Base-by-base conservation (phyloP, 805 yeast species). In the Ogataea chonburiensis region DNA sequence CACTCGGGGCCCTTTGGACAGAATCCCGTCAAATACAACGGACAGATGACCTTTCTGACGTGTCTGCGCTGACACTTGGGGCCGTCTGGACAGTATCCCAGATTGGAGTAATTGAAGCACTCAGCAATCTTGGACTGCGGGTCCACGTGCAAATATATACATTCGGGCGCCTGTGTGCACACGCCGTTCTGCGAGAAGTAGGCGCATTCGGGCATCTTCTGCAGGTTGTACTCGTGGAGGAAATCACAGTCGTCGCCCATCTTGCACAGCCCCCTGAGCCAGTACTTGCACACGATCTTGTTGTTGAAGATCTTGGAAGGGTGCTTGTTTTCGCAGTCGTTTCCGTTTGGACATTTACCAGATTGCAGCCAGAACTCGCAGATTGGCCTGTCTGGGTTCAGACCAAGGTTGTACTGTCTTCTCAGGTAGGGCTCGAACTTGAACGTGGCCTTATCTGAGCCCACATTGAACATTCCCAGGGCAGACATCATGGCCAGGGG, bases 171-270 rank as follows among this genome's bases (percentile, higher is more conserved):
- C 59, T 88, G 96, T 5, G 95, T 83, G 60, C 98, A 91, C 50
- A 73, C 81, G 5, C 94, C 94, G 48, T 77, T 79, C 58, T 86
- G 81, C 28, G 87, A 72, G 60, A 76, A 91, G 60, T 86, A 86
- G 16, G 87, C 75, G 60, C 99, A 93, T 60, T 93, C 98, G 3
- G 98, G 98, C 95, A 93, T 91, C 62, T 86, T 87, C 42, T 95
- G 71, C 50, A 93, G 65, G 55, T 93, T 91, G 56, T 89, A 89
- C 58, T 93, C 99, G 62, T 93, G 99, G 28, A 93, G 64, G 53
- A 86, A 93, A 66, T 93, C 99, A 62, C 99, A 93, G 48, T 86
- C 86, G 50, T 88, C 95, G 33, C 94, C 95, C 68, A 91, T 91
- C 64, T 93, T 93, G 64, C 99, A 93, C 22, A 93, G 73, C 0